Evolutionary conservation across 352 stramenopile species (phyloP).

Genomic region (Globisporangium spinosum): DNA sequence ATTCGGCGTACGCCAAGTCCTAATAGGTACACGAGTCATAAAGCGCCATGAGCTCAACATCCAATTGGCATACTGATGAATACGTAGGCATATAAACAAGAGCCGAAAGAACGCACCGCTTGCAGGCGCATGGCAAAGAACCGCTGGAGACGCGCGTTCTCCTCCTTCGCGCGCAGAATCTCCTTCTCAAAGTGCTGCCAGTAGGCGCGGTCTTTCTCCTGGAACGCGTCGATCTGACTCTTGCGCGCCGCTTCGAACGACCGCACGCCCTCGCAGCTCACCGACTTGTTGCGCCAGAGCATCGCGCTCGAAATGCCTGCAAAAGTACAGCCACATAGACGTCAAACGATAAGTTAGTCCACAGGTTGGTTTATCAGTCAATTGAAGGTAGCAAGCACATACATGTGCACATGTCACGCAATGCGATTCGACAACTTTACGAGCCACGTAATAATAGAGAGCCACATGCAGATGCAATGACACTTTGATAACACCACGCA

Average conservation of each 20-base stretch:
- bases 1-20: conserved; percentile 74
- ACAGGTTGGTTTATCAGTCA: not conserved
- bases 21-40: conserved; percentile 12
- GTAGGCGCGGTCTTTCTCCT: conserved; percentile 62
- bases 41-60: not conserved
- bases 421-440: conserved; percentile 4
- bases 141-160: conserved; percentile 58
- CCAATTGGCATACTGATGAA: not conserved
- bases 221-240: conserved; percentile 66
- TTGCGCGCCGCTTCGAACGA: conserved; percentile 63
- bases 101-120: conserved; percentile 26
- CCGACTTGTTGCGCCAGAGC: conserved; percentile 56
- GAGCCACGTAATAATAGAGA: not conserved
- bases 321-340: not conserved
- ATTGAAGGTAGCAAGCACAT: not conserved
- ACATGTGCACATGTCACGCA: conserved; percentile 1
- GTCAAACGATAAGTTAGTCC: not conserved
- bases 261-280: conserved; percentile 56
- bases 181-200: conserved; percentile 81
- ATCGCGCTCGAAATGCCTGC: conserved; percentile 29
- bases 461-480: not conserved
- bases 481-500: not conserved
- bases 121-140: conserved; percentile 70
- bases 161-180: conserved; percentile 54
- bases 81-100: not conserved